phyloP scores from a whole-genome alignment of 805 yeast species.

The Candida manassasensis region DNA sequence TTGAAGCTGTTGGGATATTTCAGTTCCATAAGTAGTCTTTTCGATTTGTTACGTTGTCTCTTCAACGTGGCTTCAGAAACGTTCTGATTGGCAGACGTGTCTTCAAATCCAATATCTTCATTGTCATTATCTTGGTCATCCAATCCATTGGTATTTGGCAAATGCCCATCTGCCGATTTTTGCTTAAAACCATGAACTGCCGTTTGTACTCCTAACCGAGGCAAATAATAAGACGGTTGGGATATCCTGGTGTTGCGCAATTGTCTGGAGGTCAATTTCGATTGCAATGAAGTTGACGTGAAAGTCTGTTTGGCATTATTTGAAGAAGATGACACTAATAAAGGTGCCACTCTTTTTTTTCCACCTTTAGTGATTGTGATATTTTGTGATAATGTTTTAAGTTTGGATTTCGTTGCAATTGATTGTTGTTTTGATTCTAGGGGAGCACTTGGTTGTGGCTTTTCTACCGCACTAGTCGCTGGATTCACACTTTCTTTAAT shows the following conservation, averaged over 20 bases:
- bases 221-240: conserved; percentile 46
- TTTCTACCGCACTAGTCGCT: conserved; percentile 7
- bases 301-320: conserved; percentile 1
- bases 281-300: conserved; percentile 4
- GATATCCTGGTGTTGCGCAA: conserved; percentile 33
- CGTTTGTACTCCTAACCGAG: conserved; percentile 61
- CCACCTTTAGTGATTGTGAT: conserved; percentile 71
- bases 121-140: conserved; percentile 42
- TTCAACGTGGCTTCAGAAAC: conserved; percentile 28
- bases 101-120: conserved; percentile 42
- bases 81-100: conserved; percentile 13
- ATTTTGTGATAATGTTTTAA: conserved; percentile 26
- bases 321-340: conserved; percentile 47
- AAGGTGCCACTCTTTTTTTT: conserved; percentile 70
- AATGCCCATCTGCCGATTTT: conserved; percentile 8
- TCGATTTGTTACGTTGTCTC: conserved; percentile 27
- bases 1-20: conserved; percentile 35
- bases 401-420: neutral
- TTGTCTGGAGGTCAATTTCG: conserved; percentile 11
- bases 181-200: conserved; percentile 53
- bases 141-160: conserved; percentile 11
- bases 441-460: conserved; percentile 14
- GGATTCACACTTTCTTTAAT: neutral
- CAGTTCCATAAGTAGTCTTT: conserved; percentile 24
- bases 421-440: conserved; percentile 1